Evolutionary conservation across 169 alveolate genomes (phyloP).

Genomic region (Babesia microti): DNA sequence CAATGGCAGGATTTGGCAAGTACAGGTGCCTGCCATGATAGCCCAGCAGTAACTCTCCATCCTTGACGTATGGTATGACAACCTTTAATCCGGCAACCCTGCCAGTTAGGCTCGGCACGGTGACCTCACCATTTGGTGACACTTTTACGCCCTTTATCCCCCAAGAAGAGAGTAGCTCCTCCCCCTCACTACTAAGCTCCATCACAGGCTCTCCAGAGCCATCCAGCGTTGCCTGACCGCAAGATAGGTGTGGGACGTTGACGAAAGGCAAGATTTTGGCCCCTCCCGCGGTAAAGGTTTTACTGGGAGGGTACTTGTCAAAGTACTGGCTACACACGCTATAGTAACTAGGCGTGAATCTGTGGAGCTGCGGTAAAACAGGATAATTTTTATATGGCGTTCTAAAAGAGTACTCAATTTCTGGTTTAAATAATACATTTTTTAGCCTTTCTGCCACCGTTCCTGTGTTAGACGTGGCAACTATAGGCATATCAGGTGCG

Average conservation of each 20-base stretch:
- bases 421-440: no score
- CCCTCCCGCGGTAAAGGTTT: no score
- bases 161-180: conserved; percentile 49
- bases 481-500: no score
- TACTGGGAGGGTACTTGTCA: no score
- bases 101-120: conserved; percentile 19
- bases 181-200: conserved; percentile 57
- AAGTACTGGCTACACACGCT: no score
- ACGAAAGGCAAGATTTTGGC: conserved; percentile 52
- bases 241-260: conserved; percentile 51
- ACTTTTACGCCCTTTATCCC: conserved; percentile 50
- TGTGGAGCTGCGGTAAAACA: not conserved
- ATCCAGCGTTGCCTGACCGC: conserved; percentile 46
- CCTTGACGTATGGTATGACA: conserved; percentile 26
- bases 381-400: not conserved
- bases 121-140: conserved; percentile 50
- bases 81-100: conserved; percentile 9
- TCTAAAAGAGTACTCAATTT: no score
- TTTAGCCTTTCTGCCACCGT: no score
- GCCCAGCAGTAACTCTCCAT: conserved; percentile 39
- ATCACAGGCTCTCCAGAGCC: conserved; percentile 58
- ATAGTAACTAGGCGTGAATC: not conserved
- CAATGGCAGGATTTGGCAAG: conserved; percentile 62
- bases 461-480: no score
- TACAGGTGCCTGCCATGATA: conserved; percentile 51